Base-by-base conservation (phyloP, 2,329 filamentous ascomycete genomes). In the Xylaria arbuscula region DNA sequence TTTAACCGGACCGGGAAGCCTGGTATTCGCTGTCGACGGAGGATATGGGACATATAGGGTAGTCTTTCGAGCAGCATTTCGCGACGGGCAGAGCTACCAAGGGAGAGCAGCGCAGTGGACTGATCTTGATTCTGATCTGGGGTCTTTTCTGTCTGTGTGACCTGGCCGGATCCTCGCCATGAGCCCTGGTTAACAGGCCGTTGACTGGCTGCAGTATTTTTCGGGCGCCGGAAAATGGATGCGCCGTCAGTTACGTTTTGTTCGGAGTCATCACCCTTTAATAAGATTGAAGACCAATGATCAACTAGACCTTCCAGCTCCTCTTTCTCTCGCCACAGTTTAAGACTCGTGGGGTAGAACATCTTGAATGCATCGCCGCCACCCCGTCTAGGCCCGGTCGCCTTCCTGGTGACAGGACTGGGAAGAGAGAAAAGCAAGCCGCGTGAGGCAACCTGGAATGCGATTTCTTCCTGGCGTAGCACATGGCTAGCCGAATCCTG, bases 401-500 rank as follows among this genome's bases (percentile, higher is more conserved):
- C 78, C 84, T 85, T 86, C n/a, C 90, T 87, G 78, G 93, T 95
- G 10, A 99, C 96, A 0, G 95, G 95, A 73, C 88, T 88, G 1
- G 96, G 96, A 1, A 99, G 85, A 10, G 90, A 90, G 78, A 97
- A 97, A 0, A 98, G 81, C 58, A 98, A 81, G 0, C 96, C 96
- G 13, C 94, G 89, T 0, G 97, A 93, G 4, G 94, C 94, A 19
- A 95, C 90, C 72, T 99, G 93, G 72, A 98, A 98, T 28, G 92
- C 90, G 77, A 99, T 94, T 77, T 99, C 96, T 71, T 98, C 94
- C 79, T 98, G 95, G 7, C 94, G 90, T 10, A 98, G 82, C 15
- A 90, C 86, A 69, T 98, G 95, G 62, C 89, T 88, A 22, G 87
- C 87, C 0, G 86, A 84, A 78, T 90, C 84, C 81, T 80, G 84